phyloP scores from a whole-genome alignment of 2,329 filamentous ascomycete species.

The Colletotrichum viniferum region DNA sequence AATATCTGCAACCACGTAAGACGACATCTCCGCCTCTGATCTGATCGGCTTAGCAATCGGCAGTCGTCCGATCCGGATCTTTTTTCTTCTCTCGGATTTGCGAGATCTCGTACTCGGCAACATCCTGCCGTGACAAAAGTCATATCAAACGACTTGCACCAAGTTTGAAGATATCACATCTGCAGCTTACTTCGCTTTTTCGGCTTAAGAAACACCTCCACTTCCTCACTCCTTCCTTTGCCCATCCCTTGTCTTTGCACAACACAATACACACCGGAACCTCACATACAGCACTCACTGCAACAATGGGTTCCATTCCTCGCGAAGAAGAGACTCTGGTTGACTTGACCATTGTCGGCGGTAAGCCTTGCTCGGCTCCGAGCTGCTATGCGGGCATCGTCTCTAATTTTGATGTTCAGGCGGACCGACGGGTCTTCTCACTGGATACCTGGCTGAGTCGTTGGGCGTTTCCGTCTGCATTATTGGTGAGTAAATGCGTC shows the following conservation, averaged over 20 bases:
- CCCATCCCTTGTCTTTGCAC: not conserved
- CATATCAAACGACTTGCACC: not conserved
- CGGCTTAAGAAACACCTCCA: not conserved
- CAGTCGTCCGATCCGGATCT: not conserved
- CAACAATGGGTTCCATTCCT: slow-evolving; percentile 17
- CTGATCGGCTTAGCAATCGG: slow-evolving; percentile 4
- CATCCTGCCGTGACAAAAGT: not conserved
- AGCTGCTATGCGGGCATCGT: slow-evolving; percentile 1
- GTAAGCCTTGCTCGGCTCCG: slow-evolving; percentile 24
- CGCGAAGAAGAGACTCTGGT: slow-evolving; percentile 22
- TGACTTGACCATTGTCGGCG: slow-evolving; percentile 42
- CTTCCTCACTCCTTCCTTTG: not conserved
- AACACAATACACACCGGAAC: not conserved
- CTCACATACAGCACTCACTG: not conserved
- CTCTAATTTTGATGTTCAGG: slow-evolving; percentile 27
- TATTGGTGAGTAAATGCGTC: slow-evolving; percentile 32
- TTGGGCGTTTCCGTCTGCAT: slow-evolving; percentile 45
- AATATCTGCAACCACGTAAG: not conserved
- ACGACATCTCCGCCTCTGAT: not conserved
- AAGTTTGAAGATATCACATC: not conserved
- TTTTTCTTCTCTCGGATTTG: not conserved
- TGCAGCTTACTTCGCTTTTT: not conserved
- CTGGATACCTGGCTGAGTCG: slow-evolving; percentile 45
- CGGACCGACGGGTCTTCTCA: slow-evolving; percentile 50
- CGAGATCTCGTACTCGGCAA: not conserved